These are phyloP conservation scores for Cordyceps pruinosa DNA, from an alignment of 2,329 filamentous ascomycete species.

Conservation along the genomic window DNA sequence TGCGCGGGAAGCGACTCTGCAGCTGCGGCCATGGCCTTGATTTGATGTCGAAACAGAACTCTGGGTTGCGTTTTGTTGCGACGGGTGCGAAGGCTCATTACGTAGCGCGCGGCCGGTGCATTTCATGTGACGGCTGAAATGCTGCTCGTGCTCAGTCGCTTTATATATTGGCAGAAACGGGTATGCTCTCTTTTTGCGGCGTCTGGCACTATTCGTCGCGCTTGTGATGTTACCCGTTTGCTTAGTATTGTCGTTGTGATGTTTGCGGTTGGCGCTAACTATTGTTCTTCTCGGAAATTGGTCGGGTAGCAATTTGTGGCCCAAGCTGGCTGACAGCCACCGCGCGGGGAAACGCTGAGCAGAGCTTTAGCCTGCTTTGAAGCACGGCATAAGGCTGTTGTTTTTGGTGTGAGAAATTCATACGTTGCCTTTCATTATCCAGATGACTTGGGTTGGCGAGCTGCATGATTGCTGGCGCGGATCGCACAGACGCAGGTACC, in stretches of 20 bases:
- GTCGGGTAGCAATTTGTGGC: constrained; percentile 17
- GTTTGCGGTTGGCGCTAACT: constrained; percentile 8
- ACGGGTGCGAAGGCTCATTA: constrained; percentile 11
- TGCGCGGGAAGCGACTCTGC: neutral
- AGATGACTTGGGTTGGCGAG: neutral
- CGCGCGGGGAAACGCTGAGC: neutral
- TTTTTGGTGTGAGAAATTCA: no score
- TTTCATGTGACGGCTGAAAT: neutral
- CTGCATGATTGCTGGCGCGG: neutral
- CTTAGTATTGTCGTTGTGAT: neutral
- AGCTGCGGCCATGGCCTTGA: constrained; percentile 9
- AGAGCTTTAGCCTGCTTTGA: neutral
- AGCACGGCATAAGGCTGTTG: no score
- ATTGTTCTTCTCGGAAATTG: constrained; percentile 18
- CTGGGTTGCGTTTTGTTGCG: constrained; percentile 6
- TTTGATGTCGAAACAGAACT: constrained; percentile 10
- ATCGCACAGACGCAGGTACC: neutral
- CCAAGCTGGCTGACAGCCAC: neutral
- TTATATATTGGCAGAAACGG: neutral
- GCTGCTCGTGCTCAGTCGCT: neutral
- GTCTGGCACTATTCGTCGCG: neutral
- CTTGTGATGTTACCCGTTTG: neutral
- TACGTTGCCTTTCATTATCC: neutral
- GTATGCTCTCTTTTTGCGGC: neutral
- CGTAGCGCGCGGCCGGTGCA: constrained; percentile 5